These are phyloP conservation scores for Penicillium pancosmium DNA, from an alignment of 495 filamentous ascomycete genomes.

Conservation along the genomic window DNA sequence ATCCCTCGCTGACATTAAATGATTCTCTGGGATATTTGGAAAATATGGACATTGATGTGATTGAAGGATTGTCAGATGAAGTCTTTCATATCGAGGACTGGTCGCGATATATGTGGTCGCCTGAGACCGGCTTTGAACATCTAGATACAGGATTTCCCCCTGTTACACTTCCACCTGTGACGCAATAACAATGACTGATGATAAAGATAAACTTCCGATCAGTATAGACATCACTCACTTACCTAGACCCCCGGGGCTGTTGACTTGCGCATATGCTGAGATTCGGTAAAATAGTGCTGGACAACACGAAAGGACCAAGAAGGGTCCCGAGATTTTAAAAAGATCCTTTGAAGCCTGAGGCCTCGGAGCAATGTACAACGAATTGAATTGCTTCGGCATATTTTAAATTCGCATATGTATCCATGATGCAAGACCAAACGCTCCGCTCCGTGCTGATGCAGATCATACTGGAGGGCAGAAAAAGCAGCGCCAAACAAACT, in stretches of 20 bases:
- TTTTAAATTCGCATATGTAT: conserved; percentile 15
- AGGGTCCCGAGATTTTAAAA: no score
- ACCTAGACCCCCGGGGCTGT: no score
- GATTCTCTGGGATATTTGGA: conserved; percentile 23
- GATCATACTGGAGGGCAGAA: conserved; percentile 19
- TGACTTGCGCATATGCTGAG: background rate
- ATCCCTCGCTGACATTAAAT: conserved; percentile 23
- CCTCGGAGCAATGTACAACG: no score
- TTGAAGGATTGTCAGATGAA: conserved; percentile 24
- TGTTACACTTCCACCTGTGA: conserved; percentile 12
- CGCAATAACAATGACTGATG: conserved; percentile 25
- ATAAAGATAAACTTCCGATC: background rate
- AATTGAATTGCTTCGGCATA: background rate
- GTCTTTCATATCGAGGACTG: conserved; percentile 32
- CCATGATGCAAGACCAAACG: conserved; percentile 5
- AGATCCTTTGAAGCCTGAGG: no score
- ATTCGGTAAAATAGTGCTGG: no score
- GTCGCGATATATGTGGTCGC: conserved; percentile 37
- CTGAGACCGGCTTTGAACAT: conserved; percentile 33
- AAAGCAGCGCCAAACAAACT: conserved; percentile 9
- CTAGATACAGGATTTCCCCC: conserved; percentile 26
- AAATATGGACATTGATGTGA: conserved; percentile 30
- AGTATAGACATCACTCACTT: background rate
- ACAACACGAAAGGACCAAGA: no score
- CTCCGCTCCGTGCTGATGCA: conserved; percentile 29